Conservation (phyloP, 208 protist species). For the Leishmania braziliensis region DNA sequence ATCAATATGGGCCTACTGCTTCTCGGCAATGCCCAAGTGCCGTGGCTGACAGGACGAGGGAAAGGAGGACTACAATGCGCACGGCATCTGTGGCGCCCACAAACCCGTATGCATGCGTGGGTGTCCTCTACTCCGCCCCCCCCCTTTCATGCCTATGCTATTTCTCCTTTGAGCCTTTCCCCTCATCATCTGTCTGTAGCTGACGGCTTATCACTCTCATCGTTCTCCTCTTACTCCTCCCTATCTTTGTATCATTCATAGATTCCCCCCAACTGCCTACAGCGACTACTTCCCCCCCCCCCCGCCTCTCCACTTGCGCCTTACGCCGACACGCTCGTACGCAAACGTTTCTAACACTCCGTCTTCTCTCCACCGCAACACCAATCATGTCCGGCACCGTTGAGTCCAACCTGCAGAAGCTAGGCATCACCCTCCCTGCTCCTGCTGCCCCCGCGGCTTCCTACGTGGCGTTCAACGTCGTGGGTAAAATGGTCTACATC, state of each 20-base stretch:
- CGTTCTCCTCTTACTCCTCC: background rate
- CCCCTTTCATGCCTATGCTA: background rate
- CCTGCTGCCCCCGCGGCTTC: constrained; percentile 64
- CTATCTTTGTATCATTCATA: background rate
- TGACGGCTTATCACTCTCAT: background rate
- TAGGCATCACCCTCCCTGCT: constrained; percentile 65
- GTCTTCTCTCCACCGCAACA: background rate
- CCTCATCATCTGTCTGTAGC: background rate
- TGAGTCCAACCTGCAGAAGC: constrained; percentile 53
- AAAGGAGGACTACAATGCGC: background rate
- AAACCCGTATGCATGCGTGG: background rate
- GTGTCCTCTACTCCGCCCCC: background rate
- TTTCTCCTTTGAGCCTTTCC: background rate
- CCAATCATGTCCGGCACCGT: constrained; percentile 35
- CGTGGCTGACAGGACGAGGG: background rate
- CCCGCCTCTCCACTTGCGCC: background rate
- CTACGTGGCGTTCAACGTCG: constrained; percentile 68
- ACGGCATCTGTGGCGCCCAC: background rate
- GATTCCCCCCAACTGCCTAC: background rate
- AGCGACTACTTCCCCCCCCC: background rate
- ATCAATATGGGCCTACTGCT: background rate
- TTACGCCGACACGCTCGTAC: background rate
- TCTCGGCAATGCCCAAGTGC: background rate
- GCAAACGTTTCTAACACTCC: constrained; percentile 5
- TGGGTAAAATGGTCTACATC: constrained; percentile 51